These are phyloP conservation scores for Begonia peltatifolia DNA, from an alignment of 306 rosid species.

Conservation along the genomic window DNA sequence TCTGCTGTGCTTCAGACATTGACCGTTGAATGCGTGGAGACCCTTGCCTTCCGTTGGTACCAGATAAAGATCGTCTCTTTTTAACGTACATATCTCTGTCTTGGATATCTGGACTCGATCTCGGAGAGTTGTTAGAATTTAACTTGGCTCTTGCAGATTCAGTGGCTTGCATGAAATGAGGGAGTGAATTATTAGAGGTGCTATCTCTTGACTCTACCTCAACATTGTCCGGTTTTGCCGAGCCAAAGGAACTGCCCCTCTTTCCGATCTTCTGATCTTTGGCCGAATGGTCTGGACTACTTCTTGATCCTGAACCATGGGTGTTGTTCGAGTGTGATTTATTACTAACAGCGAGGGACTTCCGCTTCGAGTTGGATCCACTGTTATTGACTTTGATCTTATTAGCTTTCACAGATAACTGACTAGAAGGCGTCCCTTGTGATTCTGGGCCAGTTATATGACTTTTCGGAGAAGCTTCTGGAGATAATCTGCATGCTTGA, in stretches of 20 bases:
- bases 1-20: conserved; percentile 50
- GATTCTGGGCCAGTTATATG: conserved; percentile 59
- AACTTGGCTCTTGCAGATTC: conserved; percentile 92
- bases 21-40: conserved; percentile 72
- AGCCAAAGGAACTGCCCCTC: conserved; percentile 63
- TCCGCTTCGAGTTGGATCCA: conserved; percentile 35
- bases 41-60: conserved; percentile 65
- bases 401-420: conserved; percentile 48
- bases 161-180: conserved; percentile 94
- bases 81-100: conserved; percentile 47
- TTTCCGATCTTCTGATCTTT: conserved; percentile 59
- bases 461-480: conserved; percentile 74
- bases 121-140: conserved; percentile 53
- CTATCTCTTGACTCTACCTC: conserved; percentile 63
- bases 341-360: conserved; percentile 27
- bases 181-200: conserved; percentile 43
- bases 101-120: conserved; percentile 86
- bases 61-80: conserved; percentile 89
- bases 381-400: conserved; percentile 31
- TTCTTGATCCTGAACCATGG: conserved; percentile 44
- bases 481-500: conserved; percentile 33
- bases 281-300: conserved; percentile 36
- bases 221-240: conserved; percentile 35
- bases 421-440: conserved; percentile 91
- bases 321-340: conserved; percentile 46